Base-by-base conservation (phyloP, 1,139 yeast species). In the Lodderomyces jiufengensis region DNA sequence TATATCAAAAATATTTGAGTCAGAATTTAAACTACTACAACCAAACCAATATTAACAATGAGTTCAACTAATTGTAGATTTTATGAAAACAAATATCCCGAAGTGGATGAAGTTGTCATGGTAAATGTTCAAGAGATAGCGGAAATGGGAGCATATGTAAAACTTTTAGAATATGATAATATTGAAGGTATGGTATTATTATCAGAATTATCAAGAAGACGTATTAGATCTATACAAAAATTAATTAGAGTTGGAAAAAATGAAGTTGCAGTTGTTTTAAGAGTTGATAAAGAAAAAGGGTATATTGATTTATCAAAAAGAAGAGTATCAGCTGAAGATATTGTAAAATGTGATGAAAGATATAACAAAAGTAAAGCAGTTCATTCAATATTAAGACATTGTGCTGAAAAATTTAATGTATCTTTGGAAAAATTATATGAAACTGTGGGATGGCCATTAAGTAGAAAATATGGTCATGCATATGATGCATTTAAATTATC, bases 231-330 rank as follows among this genome's bases (percentile, higher is more conserved):
- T 39, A 92, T 92, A 57, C 99, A 92, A 66, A 94, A 92, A 61
- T 79, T 88, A 62, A 90, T 92, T 63, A 85, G 97, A 70, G 97
- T 92, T 44, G 99, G 99, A 49, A 87, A 95, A 63, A 92, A 94
- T 59, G 99, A 92, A 67, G 97, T 92, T 41, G 98, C 94, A 23
- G 97, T 92, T 42, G 98, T 94, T n/a, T 75, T 92, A 60, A 85
- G 99, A 73, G 98, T 92, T 45, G 99, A 92, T 67, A 90, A 88
- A 65, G 98, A 94, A 63, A 92, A 92, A 66, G 99, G 97, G 35
- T 92, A 92, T 66, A 92, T 92, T 60, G 99, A 92, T 68, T 75
- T 92, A 59, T 90, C 97, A 42, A 92, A 92, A 66, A 90, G 97
- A 77, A 82, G 96, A 63, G 99, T 92, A 38, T 84, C 95, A n/a